Conservation (phyloP, 139 green algal species). For the Micractinium sp. region DNA sequence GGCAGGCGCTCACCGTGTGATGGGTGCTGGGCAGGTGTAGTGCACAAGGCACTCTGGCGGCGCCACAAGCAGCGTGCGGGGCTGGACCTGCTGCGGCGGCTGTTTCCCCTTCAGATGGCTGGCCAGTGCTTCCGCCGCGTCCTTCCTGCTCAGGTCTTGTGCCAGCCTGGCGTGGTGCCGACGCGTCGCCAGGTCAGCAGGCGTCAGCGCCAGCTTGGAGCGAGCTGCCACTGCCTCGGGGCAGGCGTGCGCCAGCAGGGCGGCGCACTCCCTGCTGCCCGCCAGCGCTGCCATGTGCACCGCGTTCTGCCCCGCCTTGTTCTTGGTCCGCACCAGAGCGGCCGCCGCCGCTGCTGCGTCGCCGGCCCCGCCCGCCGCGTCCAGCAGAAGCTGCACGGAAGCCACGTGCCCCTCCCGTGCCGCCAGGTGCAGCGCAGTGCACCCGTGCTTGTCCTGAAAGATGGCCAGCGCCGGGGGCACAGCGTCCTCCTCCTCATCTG, state of each 20-base stretch:
- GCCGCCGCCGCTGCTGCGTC: background rate
- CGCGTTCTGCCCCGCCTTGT: conserved; percentile 59
- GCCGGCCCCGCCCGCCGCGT: background rate
- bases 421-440: conserved; percentile 74
- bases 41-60: conserved; percentile 74
- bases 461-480: conserved; percentile 23
- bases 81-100: background rate
- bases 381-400: conserved; percentile 34
- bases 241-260: conserved; percentile 42
- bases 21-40: conserved; percentile 69
- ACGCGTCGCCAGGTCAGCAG: conserved; percentile 48
- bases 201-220: conserved; percentile 55
- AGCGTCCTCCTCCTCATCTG: background rate
- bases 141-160: background rate
- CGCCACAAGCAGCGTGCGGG: conserved; percentile 68
- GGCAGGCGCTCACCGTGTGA: background rate
- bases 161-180: conserved; percentile 48
- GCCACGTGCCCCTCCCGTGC: conserved; percentile 49
- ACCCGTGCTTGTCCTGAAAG: conserved; percentile 75
- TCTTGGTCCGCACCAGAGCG: conserved; percentile 16
- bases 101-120: background rate
- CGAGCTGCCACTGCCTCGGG: background rate
- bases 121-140: background rate
- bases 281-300: conserved; percentile 68
- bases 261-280: conserved; percentile 28